Evolutionary conservation across 805 yeast genomes (phyloP).

Genomic region (Schizosaccharomyces octosporus): DNA sequence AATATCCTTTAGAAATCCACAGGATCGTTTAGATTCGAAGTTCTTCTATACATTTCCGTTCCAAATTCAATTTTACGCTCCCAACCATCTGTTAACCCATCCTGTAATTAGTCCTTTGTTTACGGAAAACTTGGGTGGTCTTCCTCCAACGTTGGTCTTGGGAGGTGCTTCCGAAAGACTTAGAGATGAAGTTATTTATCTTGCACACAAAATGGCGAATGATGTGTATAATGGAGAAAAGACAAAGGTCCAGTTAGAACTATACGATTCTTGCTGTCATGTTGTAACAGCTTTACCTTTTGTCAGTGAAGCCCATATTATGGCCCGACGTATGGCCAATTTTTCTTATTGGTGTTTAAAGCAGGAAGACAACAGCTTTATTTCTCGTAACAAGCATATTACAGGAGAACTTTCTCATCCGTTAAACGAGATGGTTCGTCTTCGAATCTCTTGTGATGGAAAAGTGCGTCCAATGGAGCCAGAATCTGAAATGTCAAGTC

Average conservation of each 20-base stretch:
- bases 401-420: not conserved
- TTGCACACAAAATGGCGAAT: not conserved
- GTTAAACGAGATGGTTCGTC: not conserved
- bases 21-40: not conserved
- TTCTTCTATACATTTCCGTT: not conserved
- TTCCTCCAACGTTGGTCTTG: not conserved
- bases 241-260: not conserved
- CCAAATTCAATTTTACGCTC: constrained; percentile 1
- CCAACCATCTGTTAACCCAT: not conserved
- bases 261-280: constrained; percentile 1
- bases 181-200: not conserved
- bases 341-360: not conserved
- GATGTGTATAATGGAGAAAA: not conserved
- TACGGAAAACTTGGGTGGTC: not conserved
- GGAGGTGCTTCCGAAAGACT: not conserved
- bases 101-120: not conserved
- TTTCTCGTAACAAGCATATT: not conserved
- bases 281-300: not conserved
- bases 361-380: not conserved
- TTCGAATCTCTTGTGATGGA: not conserved
- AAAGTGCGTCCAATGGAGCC: not conserved
- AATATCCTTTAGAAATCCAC: not conserved
- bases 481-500: not conserved
- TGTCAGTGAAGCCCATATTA: not conserved
- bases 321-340: not conserved